phyloP scores from a whole-genome alignment of 805 yeast genomes.

The Candida krabiensis region DNA sequence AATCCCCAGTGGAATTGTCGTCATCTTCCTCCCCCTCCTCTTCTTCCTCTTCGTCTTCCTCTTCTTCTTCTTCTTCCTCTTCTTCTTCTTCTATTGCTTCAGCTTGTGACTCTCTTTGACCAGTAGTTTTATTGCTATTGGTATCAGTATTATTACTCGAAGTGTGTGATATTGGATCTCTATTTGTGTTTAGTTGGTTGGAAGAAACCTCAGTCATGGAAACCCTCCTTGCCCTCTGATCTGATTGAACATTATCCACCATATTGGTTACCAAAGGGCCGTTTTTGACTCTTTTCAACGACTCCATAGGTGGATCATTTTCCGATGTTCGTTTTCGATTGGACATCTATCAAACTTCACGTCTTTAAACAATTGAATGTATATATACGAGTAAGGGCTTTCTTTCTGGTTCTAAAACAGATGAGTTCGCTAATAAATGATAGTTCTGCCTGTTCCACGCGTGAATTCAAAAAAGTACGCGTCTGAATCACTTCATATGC shows the following conservation, averaged over 20 bases:
- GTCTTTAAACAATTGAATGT: too few relatives aligned
- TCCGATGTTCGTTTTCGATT: background rate
- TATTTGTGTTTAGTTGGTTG: background rate
- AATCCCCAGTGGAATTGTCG: conserved; percentile 15
- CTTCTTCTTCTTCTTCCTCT: conserved; percentile 11
- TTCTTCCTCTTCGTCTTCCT: conserved; percentile 7
- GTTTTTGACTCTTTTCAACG: background rate
- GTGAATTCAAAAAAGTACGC: too few relatives aligned
- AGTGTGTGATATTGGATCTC: background rate
- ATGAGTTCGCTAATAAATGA: too few relatives aligned
- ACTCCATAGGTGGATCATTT: background rate
- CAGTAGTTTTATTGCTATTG: too few relatives aligned
- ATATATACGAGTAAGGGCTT: too few relatives aligned
- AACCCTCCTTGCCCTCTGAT: too few relatives aligned
- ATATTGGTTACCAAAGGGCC: background rate
- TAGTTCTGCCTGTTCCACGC: too few relatives aligned
- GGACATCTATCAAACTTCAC: background rate
- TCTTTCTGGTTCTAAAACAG: too few relatives aligned
- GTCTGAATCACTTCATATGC: too few relatives aligned
- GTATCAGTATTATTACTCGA: too few relatives aligned
- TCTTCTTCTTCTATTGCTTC: conserved; percentile 19
- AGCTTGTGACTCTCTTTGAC: too few relatives aligned
- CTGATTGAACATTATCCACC: too few relatives aligned
- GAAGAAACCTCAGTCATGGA: background rate
- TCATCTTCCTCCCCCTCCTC: conserved; percentile 10